These are phyloP conservation scores for Solanum sitiens DNA, from an alignment of 257 asterid genomes.

Conservation along the genomic window DNA sequence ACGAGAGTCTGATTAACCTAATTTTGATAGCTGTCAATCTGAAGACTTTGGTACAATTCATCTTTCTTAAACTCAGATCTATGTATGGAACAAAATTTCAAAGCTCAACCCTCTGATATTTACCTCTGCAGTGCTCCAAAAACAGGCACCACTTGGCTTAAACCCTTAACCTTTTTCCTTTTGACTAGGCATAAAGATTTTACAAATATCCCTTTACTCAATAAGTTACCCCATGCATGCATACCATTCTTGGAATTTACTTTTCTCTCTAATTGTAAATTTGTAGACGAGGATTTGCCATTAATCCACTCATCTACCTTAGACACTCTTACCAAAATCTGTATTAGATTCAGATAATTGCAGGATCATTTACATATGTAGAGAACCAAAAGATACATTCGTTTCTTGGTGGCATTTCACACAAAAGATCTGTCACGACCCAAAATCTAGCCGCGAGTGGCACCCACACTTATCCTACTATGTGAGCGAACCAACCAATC, in stretches of 20 bases:
- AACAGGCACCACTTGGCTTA: neutral
- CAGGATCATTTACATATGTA: neutral
- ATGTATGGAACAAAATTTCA: neutral
- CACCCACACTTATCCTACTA: too few species aligned
- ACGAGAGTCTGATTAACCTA: too few species aligned
- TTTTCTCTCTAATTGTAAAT: neutral
- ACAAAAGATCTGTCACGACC: too few species aligned
- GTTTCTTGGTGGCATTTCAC: neutral
- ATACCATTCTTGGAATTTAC: neutral
- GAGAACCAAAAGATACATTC: neutral
- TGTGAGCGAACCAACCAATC: too few species aligned
- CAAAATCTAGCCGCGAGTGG: too few species aligned
- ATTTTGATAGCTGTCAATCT: neutral
- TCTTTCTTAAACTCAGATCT: neutral
- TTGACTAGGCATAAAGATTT: neutral
- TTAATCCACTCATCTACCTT: neutral
- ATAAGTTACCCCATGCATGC: neutral
- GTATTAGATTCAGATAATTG: neutral
- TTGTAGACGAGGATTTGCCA: neutral
- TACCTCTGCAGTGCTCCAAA: neutral
- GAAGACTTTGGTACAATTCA: neutral
- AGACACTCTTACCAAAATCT: neutral
- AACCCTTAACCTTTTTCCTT: neutral
- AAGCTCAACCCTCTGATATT: neutral
- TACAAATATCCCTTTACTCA: neutral